Conservation (phyloP, 805 yeast species). For the Debaryomyces prosopidis region DNA sequence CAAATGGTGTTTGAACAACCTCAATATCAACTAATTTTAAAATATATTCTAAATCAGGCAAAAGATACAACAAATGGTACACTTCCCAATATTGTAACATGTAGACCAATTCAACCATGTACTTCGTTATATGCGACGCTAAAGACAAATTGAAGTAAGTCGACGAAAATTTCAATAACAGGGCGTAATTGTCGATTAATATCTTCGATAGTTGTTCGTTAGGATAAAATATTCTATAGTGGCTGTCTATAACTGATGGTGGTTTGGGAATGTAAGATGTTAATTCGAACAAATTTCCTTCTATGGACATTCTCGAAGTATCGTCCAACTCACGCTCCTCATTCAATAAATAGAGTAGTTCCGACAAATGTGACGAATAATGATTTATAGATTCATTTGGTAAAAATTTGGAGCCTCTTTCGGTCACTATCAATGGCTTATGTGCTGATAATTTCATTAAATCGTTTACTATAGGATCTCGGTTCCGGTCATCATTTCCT, state of each 20-base stretch:
- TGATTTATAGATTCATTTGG: constrained; percentile 21
- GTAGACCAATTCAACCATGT: constrained; percentile 38
- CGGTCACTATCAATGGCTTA: constrained; percentile 8
- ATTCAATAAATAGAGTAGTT: constrained; percentile 26
- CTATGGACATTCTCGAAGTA: constrained; percentile 27
- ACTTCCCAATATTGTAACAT: constrained; percentile 45
- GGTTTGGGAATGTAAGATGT: constrained; percentile 27
- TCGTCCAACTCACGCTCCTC: constrained; percentile 31
- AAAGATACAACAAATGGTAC: constrained; percentile 35
- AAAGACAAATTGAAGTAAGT: constrained; percentile 39
- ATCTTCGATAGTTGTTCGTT: constrained; percentile 35
- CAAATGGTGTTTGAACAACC: constrained; percentile 34
- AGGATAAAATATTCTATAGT: constrained; percentile 26
- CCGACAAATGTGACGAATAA: constrained; percentile 33
- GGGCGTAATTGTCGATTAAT: constrained; percentile 38
- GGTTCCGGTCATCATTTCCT: constrained; percentile 2
- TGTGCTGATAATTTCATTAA: constrained; percentile 33
- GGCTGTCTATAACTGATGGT: background rate
- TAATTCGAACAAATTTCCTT: constrained; percentile 23
- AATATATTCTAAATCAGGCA: constrained; percentile 35
- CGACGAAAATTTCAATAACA: constrained; percentile 27
- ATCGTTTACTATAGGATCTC: constrained; percentile 34
- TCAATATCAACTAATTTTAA: constrained; percentile 36
- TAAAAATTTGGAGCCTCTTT: background rate
- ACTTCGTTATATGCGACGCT: constrained; percentile 41